phyloP scores from a whole-genome alignment of 495 filamentous ascomycete species.

The Pseudomonodictys pantanalensis region DNA sequence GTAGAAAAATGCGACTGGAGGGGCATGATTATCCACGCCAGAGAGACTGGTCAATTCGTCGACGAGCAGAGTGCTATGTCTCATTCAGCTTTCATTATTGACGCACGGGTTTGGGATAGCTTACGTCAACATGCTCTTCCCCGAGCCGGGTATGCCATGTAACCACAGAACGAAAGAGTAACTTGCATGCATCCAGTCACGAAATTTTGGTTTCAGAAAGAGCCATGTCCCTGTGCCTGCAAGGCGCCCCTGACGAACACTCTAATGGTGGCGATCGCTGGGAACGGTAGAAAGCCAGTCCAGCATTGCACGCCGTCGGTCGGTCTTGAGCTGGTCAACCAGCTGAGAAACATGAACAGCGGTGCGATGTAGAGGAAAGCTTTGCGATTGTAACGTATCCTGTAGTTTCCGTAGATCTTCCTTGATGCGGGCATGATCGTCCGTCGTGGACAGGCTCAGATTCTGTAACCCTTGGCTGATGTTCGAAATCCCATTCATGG shows the following conservation, averaged over 20 bases:
- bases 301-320: no score
- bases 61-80: slow-evolving; percentile 25
- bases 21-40: slow-evolving; percentile 12
- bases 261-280: no score
- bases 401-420: no score
- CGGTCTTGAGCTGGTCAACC: no score
- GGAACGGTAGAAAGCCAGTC: no score
- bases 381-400: no score
- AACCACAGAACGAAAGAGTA: slow-evolving; percentile 39
- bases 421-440: no score
- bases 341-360: no score
- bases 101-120: background rate
- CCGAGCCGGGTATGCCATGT: slow-evolving; percentile 39
- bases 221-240: slow-evolving; percentile 34
- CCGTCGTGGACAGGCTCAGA: no score
- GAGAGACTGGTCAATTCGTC: slow-evolving; percentile 20
- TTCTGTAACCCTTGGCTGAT: no score
- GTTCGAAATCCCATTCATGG: no score
- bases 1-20: slow-evolving; percentile 30
- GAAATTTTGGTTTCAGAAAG: slow-evolving; percentile 25
- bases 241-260: slow-evolving; percentile 21
- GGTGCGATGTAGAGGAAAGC: no score
- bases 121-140: slow-evolving; percentile 37
- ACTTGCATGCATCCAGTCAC: slow-evolving; percentile 35
- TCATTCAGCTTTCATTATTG: slow-evolving; percentile 6